Base-by-base conservation (phyloP, 169 alveolate genomes). In the Plasmodium falciparum region DNA sequence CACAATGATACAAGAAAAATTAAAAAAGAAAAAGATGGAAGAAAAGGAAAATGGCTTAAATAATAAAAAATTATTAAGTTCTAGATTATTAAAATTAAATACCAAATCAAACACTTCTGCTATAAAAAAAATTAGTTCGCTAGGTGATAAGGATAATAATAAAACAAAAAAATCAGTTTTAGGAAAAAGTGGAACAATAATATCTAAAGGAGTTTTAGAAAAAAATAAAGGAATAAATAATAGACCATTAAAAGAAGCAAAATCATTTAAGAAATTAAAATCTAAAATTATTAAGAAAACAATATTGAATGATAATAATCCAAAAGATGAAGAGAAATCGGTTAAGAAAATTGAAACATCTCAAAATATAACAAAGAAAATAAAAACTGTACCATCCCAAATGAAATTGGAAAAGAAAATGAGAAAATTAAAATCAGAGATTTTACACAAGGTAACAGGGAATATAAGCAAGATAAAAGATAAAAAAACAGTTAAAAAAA, bases 241-340 rank as follows among this genome's bases (percentile, higher is more conserved):
- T 56, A 22, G 47, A 15, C 24, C 90, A 39, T 67, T 80, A 72
- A 80, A 80, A 71, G 39, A 59, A 62, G 67, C 73, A 26, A 80
- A 80, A 47, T 52, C 90, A 62, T 9, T 80, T 24, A 80, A 80
- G 49, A 80, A 66, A 52, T 80, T 47, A 67, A 80, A 80, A 72
- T 80, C 90, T 22, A 69, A 80, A 50, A 15, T 15, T 45, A 54
- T 17, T 59, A 67, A 80, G 54, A 80, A 80, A 22, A 66, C 43
- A 59, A 69, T 39, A 61, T 67, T 52, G 67, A 80, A 72, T 80
- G 80, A 69, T 54, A 66, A 52, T 15, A 29, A 67, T 24, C n/a
- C 59, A 33, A 80, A 67, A 17, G 75, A 12, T 2, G 80, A 80
- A 54, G 90, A 80, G 20, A 80, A 80, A 59, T 33, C 15, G 56